Base-by-base conservation (phyloP, 257 asterid genomes). In the Forsythia suspensa region DNA sequence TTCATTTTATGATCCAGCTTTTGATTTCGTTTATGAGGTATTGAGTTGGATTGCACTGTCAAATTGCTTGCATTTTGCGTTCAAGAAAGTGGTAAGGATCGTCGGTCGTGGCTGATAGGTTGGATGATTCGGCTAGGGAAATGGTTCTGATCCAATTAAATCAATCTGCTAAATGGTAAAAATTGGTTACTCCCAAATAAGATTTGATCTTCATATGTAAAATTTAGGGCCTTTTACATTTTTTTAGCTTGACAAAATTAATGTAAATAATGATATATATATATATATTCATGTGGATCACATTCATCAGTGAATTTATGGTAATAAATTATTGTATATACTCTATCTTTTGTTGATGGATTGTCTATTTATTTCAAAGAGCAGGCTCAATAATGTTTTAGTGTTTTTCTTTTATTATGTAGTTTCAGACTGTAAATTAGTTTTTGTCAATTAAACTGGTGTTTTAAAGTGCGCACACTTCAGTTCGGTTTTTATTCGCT, bases 11-110 rank as follows among this genome's bases (percentile, higher is more conserved):
- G 97, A 95, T 80, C 98, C 98, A 55, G 99, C 98, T 11, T 95
- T 93, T 41, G 98, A 95, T 87, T 86, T 95, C 34, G 99, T 95
- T 4, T 95, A 90, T 38, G 97, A 88, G 89, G 89, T 95, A 73
- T 67, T 95, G 73, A 85, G 95, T 70, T 93, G 91, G 97, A 88
- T 93, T 21, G 93, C 91, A 39, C 81, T 95, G 80, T 91, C 99
- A 1, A 90, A 93, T 81, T 95, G 99, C 86, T 86, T 95, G 90
- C 93, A 89, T 80, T 95, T 90, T 41, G 91, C 98, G 3, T 84
- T 82, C 36, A 93, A 93, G 90, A 95, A 87, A 79, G 88, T 93
- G 77, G 87, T 80, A 81, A 90, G 91, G 89, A 80, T 85, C 71
- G 88, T 84, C 11, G 88, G 80, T 85, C 76, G 89, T 82, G 20